Conservation (phyloP, 495 filamentous ascomycete species). For the Aspergillus mulundensis region DNA sequence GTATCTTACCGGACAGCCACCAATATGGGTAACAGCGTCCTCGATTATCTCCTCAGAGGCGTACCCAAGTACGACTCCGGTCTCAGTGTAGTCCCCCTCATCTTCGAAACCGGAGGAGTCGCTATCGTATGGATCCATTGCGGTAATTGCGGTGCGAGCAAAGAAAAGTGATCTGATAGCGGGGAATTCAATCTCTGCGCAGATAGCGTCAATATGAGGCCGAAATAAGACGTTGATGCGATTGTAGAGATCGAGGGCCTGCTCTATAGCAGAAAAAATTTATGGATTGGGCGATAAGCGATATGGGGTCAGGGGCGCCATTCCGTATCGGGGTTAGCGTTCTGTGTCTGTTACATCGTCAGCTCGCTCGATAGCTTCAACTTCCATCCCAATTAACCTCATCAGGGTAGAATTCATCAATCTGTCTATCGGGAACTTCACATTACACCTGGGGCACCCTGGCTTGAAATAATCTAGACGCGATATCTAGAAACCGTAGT, state of each 20-base stretch:
- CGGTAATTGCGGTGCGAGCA: background rate
- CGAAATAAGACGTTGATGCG: background rate
- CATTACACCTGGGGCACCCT: background rate
- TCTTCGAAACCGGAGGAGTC: conserved; percentile 62
- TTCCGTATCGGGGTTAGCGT: conserved; percentile 10
- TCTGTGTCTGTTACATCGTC: background rate
- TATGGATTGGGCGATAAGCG: conserved; percentile 20
- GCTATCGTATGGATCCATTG: conserved; percentile 80
- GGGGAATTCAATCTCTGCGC: too few relatives aligned
- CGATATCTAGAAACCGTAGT: background rate
- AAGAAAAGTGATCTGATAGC: too few relatives aligned
- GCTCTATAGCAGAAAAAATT: conserved; percentile 14
- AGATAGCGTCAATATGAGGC: too few relatives aligned
- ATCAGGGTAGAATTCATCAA: background rate
- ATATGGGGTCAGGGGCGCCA: conserved; percentile 12
- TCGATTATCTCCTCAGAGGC: conserved; percentile 76
- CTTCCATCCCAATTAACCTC: background rate
- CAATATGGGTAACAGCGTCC: conserved; percentile 84
- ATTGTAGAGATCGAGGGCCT: background rate
- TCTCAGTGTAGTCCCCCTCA: conserved; percentile 70
- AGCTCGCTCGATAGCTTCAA: background rate
- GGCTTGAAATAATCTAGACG: background rate
- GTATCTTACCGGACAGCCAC: conserved; percentile 69
- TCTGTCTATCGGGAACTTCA: background rate
- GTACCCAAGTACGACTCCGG: conserved; percentile 87